A percentile compares a stretch with the other conserved stretches of the same genome.
Conservation (phyloP, 805 yeast species). For the Starmerella gropengiesseri region DNA sequence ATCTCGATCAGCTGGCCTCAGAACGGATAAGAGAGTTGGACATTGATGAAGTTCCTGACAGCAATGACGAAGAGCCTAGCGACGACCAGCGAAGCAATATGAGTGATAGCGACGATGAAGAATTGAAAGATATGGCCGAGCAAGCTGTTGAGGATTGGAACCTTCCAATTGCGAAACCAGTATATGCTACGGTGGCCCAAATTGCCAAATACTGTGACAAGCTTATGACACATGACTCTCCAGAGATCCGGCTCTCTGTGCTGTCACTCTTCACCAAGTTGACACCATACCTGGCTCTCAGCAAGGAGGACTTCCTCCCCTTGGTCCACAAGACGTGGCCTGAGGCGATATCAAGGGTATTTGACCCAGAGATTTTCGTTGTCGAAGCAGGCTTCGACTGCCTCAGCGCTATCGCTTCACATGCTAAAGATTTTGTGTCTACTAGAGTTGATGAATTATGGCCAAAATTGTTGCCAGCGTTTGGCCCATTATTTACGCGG, state of each 20-base stretch:
- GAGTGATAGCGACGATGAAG: slow-evolving; percentile 24
- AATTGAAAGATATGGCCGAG: slow-evolving; percentile 29
- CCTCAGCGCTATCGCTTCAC: slow-evolving; percentile 24
- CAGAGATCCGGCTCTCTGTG: slow-evolving; percentile 45
- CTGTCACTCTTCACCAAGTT: slow-evolving; percentile 38
- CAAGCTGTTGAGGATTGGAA: slow-evolving; percentile 41
- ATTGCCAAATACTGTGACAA: slow-evolving; percentile 62
- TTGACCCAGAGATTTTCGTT: slow-evolving; percentile 29
- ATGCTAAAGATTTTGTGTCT: slow-evolving; percentile 31
- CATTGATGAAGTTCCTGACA: not conserved
- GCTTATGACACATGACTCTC: slow-evolving; percentile 55
- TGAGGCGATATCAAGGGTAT: slow-evolving; percentile 27
- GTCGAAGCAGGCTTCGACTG: slow-evolving; percentile 27
- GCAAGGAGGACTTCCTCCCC: slow-evolving; percentile 38
- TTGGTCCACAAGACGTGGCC: slow-evolving; percentile 47
- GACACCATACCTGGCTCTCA: slow-evolving; percentile 46
- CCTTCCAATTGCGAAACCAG: slow-evolving; percentile 51
- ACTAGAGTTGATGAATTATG: slow-evolving; percentile 26
- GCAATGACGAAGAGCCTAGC: slow-evolving; percentile 26
- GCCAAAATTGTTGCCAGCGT: slow-evolving; percentile 9
- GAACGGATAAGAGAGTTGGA: not conserved
- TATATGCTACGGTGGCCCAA: slow-evolving; percentile 49
- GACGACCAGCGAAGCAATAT: slow-evolving; percentile 25
- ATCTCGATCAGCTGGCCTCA: slow-evolving; percentile 29
- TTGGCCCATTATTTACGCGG: slow-evolving; percentile 1